Evolutionary conservation across 1,139 yeast genomes (phyloP), one percentile per base, ranked within the genome.

Genomic region (Taphrina confusa): DNA sequence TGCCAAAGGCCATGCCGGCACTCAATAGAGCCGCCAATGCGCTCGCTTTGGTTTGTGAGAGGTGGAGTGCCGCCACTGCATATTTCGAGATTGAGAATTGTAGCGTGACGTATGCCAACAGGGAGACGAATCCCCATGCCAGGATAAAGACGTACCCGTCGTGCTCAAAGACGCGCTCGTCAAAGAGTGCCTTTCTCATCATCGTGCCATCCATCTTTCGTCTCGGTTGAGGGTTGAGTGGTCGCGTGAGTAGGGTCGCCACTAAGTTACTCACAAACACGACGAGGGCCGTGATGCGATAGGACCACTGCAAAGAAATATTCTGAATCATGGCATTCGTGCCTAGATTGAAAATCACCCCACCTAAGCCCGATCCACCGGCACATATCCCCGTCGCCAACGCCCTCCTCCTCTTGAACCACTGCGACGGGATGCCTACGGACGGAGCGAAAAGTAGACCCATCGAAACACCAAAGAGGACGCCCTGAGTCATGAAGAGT

Each of bases 401-500:
- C 1, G 83, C 80, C 64, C 87, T 75, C 64, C 73, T 78, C 65
- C 78, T 78, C 59, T 78, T 70, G 69, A 84, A 84, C 84, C 87
- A 85, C 54, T 79, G 79, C 0, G 88, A 87, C 27, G 81, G 67
- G 11, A 83, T 72, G 1, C 82, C 75, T 20, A 78, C 74, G 0
- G 82, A 80, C 0, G 91, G 89, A 9, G 83, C 78, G 64, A 80
- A 84, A 16, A 83, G 73, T 42, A 85, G 71, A 0, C 83, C 78
- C 64, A 82, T 83, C 0, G 87, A 82, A 8, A 82, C 64, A 0
- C 91, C 89, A 49, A 82, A 78, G 58, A 84, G 66, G 0, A 85
- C 73, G 6, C 94, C 94, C 70, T 85, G 91, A 12, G 87, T 80
- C 46, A 84, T 71, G 67, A 80, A 82, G n/a, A 85, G 71, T 62